Evolutionary conservation across 441 rosid species (phyloP), one percentile per base, ranked within the genome.

Genomic region (Erysimum pusillum): DNA sequence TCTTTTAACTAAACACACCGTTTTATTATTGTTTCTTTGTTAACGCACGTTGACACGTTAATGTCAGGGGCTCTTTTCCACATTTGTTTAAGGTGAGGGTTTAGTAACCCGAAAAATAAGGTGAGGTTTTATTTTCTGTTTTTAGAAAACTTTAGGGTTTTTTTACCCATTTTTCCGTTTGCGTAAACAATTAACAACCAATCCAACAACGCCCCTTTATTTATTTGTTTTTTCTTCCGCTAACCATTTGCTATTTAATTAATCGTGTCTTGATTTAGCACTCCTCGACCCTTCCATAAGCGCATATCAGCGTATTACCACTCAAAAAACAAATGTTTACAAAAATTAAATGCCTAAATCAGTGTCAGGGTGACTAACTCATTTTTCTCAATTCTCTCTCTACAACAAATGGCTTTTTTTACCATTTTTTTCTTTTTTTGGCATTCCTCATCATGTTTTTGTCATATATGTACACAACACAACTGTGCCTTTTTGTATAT

Each of bases 391-490:
- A 35, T 25, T 66, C 67, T 75, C 58, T 73, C 60, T 67, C 48
- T 66, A 52, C 53, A 25, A 73, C 54, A 63, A 31, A 45, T 52
- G 45, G 59, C 69, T n/a, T n/a, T 18, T 39, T 61, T 22, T 35
- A 56, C 39, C 41, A 44, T 54, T 22, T 22, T 22, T 22, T 22
- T 22, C 64, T 42, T 20, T 32, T 34, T 46, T 74, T 25, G 35
- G 59, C 59, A 6, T 53, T 53, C 59, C 3, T 10, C 63, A 74
- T 34, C 38, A 74, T 57, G 67, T 36, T 74, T 35, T 20, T 49
- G 22, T 73, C 62, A 52, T 32, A 20, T 74, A 75, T 67, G 63
- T 67, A 75, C 64, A 60, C 64, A 18, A 75, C 64, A 60, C 64
- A 18, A 6, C 46, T 36, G 10, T 45, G 38, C 54, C 34, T 46